Evolutionary conservation across 2,329 filamentous ascomycete species (phyloP), one percentile per base, ranked within the genome.

Genomic region (Dothideomycetes sp.): DNA sequence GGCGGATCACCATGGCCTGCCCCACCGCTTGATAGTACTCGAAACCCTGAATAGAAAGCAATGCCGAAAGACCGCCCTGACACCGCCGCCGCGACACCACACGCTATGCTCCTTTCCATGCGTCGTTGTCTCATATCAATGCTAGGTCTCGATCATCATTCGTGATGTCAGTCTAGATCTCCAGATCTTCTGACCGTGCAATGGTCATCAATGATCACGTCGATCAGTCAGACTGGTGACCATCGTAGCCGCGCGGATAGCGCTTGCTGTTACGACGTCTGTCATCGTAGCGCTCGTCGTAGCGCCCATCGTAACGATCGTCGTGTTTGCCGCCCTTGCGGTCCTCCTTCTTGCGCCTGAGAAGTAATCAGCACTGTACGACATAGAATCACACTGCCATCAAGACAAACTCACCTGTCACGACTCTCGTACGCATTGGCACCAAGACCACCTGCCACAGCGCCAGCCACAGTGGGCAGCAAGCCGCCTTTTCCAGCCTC

Each of bases 341-440:
- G 22, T 12, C 12, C 7, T 27, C 22, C 22, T 27, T 27, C 22
- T 27, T 27, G 22, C 12, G 22, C 22, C 22, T 27, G 40, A 50
- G 54, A 7, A 12, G 12, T 7, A 27, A n/a, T n/a, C n/a, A n/a
- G n/a, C n/a, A n/a, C n/a, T n/a, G n/a, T n/a, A n/a, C n/a, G n/a
- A n/a, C n/a, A n/a, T n/a, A n/a, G n/a, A n/a, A n/a, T n/a, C n/a
- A n/a, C n/a, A n/a, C n/a, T n/a, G n/a, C n/a, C n/a, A n/a, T n/a
- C n/a, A n/a, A n/a, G n/a, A n/a, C n/a, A 12, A 12, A 7, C 22
- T 27, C 22, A 27, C 50, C 50, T 51, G 45, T 53, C 47, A 40
- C 52, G 51, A 38, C 49, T 50, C 51, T 53, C 49, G 40, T 49
- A 50, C 30, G 45, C 45, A 39, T 55, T 53, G 49, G 52, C 55